These are phyloP conservation scores for Ophiognomonia clavigignenti-juglandacearum DNA, from an alignment of 2,329 filamentous ascomycete genomes.

Conservation along the genomic window DNA sequence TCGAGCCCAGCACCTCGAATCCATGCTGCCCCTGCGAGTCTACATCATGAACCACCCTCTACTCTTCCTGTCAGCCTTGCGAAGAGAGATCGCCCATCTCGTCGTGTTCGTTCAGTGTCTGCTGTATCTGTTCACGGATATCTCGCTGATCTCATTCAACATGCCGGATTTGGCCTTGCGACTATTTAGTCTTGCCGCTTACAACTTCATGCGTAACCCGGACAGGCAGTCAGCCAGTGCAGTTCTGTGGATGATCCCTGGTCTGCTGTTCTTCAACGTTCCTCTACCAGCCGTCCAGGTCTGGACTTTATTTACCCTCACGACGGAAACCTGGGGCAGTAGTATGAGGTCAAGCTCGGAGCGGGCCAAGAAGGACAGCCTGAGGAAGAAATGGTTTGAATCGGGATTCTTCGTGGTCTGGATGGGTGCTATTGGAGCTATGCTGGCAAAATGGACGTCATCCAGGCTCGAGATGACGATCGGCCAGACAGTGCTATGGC, in stretches of 20 bases:
- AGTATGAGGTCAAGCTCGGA: constrained; percentile 27
- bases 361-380: constrained; percentile 19
- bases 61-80: constrained; percentile 28
- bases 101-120: constrained; percentile 23
- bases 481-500: too few species aligned
- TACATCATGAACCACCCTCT: constrained; percentile 29
- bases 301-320: constrained; percentile 28
- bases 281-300: constrained; percentile 29
- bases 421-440: constrained; percentile 26
- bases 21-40: constrained; percentile 27
- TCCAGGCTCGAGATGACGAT: too few species aligned
- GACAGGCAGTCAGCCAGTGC: constrained; percentile 17
- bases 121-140: constrained; percentile 23
- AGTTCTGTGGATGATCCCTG: constrained; percentile 22
- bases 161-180: constrained; percentile 24
- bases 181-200: constrained; percentile 23
- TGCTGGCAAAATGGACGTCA: too few species aligned
- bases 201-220: constrained; percentile 26
- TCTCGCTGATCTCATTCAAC: constrained; percentile 23
- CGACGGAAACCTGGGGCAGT: constrained; percentile 30
- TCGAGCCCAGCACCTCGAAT: constrained; percentile 31
- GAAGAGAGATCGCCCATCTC: constrained; percentile 25
- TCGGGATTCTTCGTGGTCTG: constrained; percentile 26
- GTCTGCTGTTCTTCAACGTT: constrained; percentile 28
- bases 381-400: constrained; percentile 23